Evolutionary conservation across 257 asterid genomes (phyloP).

Genomic region (Solanum neorickii): DNA sequence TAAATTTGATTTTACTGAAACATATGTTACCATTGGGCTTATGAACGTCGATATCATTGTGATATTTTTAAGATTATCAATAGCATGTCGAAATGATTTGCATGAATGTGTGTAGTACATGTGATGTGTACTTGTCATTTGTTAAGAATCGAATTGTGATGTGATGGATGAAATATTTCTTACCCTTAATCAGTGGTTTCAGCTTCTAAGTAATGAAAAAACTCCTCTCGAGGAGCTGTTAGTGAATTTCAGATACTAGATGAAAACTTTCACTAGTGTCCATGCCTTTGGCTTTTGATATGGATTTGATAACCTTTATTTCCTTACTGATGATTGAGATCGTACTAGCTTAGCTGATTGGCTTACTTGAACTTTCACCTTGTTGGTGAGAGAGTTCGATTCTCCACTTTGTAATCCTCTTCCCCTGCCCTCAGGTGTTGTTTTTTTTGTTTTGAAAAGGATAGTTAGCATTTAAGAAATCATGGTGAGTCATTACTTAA

Average conservation of each 20-base stretch:
- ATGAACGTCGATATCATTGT: background rate
- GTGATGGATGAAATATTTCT: background rate
- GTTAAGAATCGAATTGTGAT: background rate
- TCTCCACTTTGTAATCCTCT: background rate
- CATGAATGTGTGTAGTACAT: background rate
- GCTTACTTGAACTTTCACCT: background rate
- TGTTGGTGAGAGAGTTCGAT: background rate
- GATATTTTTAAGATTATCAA: background rate
- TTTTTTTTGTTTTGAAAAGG: background rate
- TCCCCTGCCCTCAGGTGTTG: background rate
- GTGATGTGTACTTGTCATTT: background rate
- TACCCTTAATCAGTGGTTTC: background rate
- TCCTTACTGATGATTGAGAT: background rate
- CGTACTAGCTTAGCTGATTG: background rate
- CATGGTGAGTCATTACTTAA: background rate
- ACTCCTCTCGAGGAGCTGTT: too few relatives aligned
- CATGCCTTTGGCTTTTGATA: background rate
- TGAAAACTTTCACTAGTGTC: background rate
- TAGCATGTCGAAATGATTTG: background rate
- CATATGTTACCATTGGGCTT: background rate
- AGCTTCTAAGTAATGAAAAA: background rate
- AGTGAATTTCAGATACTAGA: background rate
- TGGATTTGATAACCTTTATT: background rate
- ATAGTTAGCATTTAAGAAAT: background rate
- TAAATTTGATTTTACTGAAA: background rate